Evolutionary conservation across 2,329 filamentous ascomycete genomes (phyloP).

Genomic region (Onygenales sp.): DNA sequence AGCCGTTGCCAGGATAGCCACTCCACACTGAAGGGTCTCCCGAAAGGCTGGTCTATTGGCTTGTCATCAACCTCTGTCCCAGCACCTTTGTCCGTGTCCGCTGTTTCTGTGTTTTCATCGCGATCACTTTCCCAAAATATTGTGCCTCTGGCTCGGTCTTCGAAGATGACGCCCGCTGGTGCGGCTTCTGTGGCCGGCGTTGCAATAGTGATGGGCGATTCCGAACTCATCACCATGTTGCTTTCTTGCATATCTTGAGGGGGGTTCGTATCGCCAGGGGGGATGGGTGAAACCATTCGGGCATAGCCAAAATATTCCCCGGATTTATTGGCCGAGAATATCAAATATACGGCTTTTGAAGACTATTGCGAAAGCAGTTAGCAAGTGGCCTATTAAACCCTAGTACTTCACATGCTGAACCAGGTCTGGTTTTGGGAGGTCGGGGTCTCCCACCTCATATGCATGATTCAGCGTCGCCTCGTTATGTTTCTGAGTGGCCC

Average conservation of each 20-base stretch:
- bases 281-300: constrained; percentile 76
- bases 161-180: constrained; percentile 77
- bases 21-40: constrained; percentile 82
- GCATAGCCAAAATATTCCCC: constrained; percentile 96
- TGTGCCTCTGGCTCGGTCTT: constrained; percentile 85
- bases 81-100: constrained; percentile 12
- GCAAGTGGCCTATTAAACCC: constrained; percentile 8
- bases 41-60: constrained; percentile 56
- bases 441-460: constrained; percentile 54
- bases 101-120: constrained; percentile 25
- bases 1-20: constrained; percentile 78
- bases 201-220: constrained; percentile 68
- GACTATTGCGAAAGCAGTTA: constrained; percentile 39
- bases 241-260: constrained; percentile 43
- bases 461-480: constrained; percentile 75
- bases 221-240: constrained; percentile 35
- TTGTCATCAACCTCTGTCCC: constrained; percentile 38
- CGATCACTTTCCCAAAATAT: constrained; percentile 89
- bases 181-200: constrained; percentile 70
- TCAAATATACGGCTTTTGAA: constrained; percentile 75
- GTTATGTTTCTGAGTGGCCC: constrained; percentile 93
- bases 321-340: constrained; percentile 96
- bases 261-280: constrained; percentile 62
- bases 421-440: neutral
- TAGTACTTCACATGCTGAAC: neutral